Evolutionary conservation across 2,329 filamentous ascomycete species (phyloP).

Genomic region (Beauveria scarabaeidicola): DNA sequence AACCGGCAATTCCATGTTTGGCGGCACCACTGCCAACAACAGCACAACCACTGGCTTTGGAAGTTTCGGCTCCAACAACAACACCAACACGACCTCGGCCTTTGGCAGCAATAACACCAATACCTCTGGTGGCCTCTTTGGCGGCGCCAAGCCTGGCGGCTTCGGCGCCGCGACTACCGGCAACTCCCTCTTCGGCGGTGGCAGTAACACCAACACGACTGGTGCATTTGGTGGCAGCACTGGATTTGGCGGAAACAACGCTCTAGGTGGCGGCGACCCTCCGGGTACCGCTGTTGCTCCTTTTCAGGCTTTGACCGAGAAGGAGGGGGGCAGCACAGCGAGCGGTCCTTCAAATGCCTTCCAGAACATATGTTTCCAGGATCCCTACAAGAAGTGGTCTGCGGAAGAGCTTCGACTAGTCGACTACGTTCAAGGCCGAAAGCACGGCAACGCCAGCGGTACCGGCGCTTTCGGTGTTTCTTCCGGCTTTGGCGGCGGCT

Average conservation of each 20-base stretch:
- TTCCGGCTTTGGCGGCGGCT: conserved; percentile 44
- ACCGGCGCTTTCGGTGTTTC: conserved; percentile 74
- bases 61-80: conserved; percentile 31
- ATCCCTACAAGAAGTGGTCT: conserved; percentile 81
- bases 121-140: conserved; percentile 43
- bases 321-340: conserved; percentile 59
- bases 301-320: conserved; percentile 64
- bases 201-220: conserved; percentile 17
- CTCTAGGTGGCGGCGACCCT: conserved; percentile 47
- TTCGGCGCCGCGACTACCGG: conserved; percentile 38
- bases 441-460: conserved; percentile 73
- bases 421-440: conserved; percentile 82
- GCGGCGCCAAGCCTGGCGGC: conserved; percentile 36
- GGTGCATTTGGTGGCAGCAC: conserved; percentile 30
- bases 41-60: conserved; percentile 29
- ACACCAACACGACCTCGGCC: conserved; percentile 24
- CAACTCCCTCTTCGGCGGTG: conserved; percentile 39
- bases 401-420: conserved; percentile 74
- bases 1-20: conserved; percentile 38
- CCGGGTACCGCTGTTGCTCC: conserved; percentile 62
- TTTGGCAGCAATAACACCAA: conserved; percentile 29
- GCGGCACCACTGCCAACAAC: conserved; percentile 30
- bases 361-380: conserved; percentile 72
- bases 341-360: conserved; percentile 50
- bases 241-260: conserved; percentile 26